Base-by-base conservation (phyloP, 176 grass and related monocot species). In the Triticum monococcum region DNA sequence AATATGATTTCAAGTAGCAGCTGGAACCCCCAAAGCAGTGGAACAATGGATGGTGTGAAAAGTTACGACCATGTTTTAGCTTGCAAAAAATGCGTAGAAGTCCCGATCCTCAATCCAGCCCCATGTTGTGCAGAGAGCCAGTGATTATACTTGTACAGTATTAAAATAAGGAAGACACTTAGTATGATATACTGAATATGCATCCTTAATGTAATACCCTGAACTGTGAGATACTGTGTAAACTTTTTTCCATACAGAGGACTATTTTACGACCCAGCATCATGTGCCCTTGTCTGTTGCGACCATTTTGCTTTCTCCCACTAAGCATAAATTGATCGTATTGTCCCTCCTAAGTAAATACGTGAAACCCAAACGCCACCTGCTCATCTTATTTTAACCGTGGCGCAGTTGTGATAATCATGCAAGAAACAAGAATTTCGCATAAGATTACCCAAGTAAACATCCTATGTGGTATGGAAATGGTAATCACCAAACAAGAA, bases 1-100 rank as follows among this genome's bases (percentile, higher is more conserved):
- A 52, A n/a, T 77, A 77, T 77, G 64, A 68, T 59, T 41, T 64
- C 14, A 86, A 79, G 48, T 62, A 83, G 56, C 41, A 43, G 43
- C 4, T 41, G 2, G 30, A 84, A 30, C 23, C 2, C 12, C 79
- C 28, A 26, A 75, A 23, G 60, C 48, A 81, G 38, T 31, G 16
- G 17, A 84, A 84, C 72, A 79, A 84, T 41, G 40, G n/a, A n/a
- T 54, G 12, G 35, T 38, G 62, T 28, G 38, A 1, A 52, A 37
- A 52, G 22, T 1, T 31, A 75, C 1, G 9, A 76, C 16, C 5
- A 32, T 41, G n/a, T 40, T 54, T 23, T 56, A 61, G 22, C 63
- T 61, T 45, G 48, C 5, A 23, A 52, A 50, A 62, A 61, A 46
- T 61, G 22, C 20, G 17, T 50, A 69, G 17, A 22, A 63, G 30